Evolutionary conservation across 352 stramenopile species (phyloP).

Genomic region (Elongisporangium anandrum): DNA sequence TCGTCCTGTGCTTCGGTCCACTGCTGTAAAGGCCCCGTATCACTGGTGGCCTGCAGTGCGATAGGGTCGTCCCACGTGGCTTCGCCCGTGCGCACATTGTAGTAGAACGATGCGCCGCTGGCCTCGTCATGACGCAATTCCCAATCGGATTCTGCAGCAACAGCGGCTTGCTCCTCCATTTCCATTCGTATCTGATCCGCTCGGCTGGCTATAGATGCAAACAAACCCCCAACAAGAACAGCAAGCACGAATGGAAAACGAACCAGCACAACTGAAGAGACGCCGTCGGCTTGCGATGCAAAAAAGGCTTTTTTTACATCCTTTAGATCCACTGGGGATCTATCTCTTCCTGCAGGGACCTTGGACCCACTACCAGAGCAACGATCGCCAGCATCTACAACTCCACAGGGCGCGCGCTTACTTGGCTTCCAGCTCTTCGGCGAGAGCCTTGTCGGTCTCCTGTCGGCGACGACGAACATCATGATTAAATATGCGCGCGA

Average conservation of each 20-base stretch:
- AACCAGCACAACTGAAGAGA: neutral
- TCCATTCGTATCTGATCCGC: conserved; percentile 18
- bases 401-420: conserved; percentile 11
- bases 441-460: conserved; percentile 65
- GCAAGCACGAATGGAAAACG: neutral
- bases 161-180: conserved; percentile 3
- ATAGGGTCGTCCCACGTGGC: conserved; percentile 34
- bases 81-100: conserved; percentile 46
- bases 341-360: neutral
- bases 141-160: conserved; percentile 18
- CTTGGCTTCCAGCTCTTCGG: conserved; percentile 63
- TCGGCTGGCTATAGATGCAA: neutral
- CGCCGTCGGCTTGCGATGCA: neutral
- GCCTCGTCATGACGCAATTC: conserved; percentile 37
- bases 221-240: neutral
- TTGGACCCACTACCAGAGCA: no score
- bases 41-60: conserved; percentile 1
- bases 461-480: conserved; percentile 88
- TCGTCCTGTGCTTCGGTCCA: conserved; percentile 48
- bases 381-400: neutral
- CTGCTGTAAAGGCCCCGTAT: neutral
- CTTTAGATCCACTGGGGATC: no score
- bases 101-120: conserved; percentile 43
- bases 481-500: conserved; percentile 97
- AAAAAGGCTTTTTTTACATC: neutral